phyloP scores from a whole-genome alignment of 257 asterid species.

The Mentha longifolia region DNA sequence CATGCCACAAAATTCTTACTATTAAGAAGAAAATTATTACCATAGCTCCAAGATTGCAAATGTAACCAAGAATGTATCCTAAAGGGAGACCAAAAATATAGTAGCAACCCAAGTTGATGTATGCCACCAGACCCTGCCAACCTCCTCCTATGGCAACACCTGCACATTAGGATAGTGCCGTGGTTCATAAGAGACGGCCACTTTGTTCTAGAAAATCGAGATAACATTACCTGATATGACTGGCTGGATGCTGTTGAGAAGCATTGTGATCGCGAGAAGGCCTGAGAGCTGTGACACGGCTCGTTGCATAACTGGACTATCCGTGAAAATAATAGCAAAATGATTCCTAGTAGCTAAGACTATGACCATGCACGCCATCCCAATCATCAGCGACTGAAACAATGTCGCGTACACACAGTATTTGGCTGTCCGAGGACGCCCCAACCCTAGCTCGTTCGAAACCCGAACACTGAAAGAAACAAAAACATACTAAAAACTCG shows the following conservation, averaged over 20 bases:
- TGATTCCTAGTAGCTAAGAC: conserved; percentile 55
- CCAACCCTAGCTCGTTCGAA: conserved; percentile 76
- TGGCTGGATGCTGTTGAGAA: conserved; percentile 88
- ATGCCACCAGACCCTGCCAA: conserved; percentile 81
- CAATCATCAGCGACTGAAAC: conserved; percentile 70
- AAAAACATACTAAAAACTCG: neutral
- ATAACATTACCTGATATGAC: conserved; percentile 64
- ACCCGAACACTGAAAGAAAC: conserved; percentile 61
- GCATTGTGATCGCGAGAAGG: conserved; percentile 76
- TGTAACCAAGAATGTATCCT: conserved; percentile 65
- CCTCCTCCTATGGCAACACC: conserved; percentile 90
- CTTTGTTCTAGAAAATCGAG: neutral
- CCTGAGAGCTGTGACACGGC: conserved; percentile 74
- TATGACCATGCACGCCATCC: conserved; percentile 59
- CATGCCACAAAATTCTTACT: neutral
- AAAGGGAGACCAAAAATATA: conserved; percentile 71
- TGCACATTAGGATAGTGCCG: conserved; percentile 18
- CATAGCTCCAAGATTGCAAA: conserved; percentile 54
- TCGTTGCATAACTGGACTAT: conserved; percentile 62
- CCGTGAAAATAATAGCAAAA: conserved; percentile 59
- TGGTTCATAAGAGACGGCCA: neutral
- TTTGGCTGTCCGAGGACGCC: conserved; percentile 74
- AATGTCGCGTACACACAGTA: conserved; percentile 60
- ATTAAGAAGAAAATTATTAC: neutral
- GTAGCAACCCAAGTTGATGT: conserved; percentile 70